Percentiles rank a stretch among this genome's conserved stretches.
These are phyloP conservation scores for Cicer arietinum DNA, from an alignment of 306 rosid genomes.

Conservation along the genomic window DNA sequence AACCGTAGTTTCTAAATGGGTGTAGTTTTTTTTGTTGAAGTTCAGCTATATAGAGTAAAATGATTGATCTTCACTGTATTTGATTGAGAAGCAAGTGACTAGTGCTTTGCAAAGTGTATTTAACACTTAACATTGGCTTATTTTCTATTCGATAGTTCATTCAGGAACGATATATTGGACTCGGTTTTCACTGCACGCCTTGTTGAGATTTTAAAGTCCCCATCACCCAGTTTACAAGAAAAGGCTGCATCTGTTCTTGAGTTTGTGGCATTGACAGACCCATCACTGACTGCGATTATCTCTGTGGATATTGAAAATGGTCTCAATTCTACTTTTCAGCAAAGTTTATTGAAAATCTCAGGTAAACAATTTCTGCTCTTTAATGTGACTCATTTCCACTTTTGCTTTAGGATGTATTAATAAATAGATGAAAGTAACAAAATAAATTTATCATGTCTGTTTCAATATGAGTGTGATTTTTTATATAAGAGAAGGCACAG, in stretches of 20 bases:
- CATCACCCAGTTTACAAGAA: constrained; percentile 68
- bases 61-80: constrained; percentile 26
- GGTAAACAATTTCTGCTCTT: constrained; percentile 37
- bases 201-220: constrained; percentile 73
- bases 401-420: constrained; percentile 1
- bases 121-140: constrained; percentile 28
- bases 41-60: constrained; percentile 9
- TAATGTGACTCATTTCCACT: neutral
- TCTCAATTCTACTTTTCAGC: constrained; percentile 68
- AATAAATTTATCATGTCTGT: neutral
- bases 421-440: constrained; percentile 15
- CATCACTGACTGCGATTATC: constrained; percentile 53
- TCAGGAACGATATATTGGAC: constrained; percentile 72
- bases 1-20: constrained; percentile 20
- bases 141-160: neutral
- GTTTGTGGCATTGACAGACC: constrained; percentile 70
- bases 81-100: constrained; percentile 29
- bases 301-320: constrained; percentile 69
- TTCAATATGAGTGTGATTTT: constrained; percentile 5
- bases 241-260: constrained; percentile 83
- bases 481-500: neutral
- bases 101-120: constrained; percentile 6
- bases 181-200: constrained; percentile 56
- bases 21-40: constrained; percentile 16
- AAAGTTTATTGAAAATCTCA: constrained; percentile 61